Evolutionary conservation across 768 basidiomycete species (phyloP).

Genomic region (Ramaria sp.): DNA sequence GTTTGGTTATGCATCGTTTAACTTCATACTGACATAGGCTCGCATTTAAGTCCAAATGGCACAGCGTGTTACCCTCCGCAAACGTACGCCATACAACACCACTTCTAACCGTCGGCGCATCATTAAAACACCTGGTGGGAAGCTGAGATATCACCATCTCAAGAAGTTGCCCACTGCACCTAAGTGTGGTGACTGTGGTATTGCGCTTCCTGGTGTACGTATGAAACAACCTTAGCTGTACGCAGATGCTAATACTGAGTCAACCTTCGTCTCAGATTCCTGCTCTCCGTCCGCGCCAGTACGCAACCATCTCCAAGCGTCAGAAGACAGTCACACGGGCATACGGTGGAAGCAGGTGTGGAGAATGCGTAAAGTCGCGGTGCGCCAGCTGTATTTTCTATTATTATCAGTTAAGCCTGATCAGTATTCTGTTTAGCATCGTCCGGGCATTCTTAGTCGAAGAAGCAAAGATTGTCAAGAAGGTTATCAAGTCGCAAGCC

Average conservation of each 20-base stretch:
- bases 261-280: constrained; percentile 49
- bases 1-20: neutral
- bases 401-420: constrained; percentile 1
- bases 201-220: constrained; percentile 87
- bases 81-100: constrained; percentile 97
- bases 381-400: constrained; percentile 27
- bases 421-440: constrained; percentile 44
- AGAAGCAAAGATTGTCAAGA: constrained; percentile 99
- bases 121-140: constrained; percentile 97
- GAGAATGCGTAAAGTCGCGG: constrained; percentile 92
- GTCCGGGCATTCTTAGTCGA: constrained; percentile 98
- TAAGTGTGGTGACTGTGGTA: constrained; percentile 98
- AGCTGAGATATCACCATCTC: constrained; percentile 95
- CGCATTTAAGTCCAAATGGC: constrained; percentile 46
- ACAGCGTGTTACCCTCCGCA: constrained; percentile 99
- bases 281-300: constrained; percentile 91
- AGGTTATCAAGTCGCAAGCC: constrained; percentile 91
- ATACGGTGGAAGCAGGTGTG: constrained; percentile 97
- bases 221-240: neutral
- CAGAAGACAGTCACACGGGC: constrained; percentile 94
- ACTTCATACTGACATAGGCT: neutral
- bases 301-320: constrained; percentile 93
- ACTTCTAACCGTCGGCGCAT: constrained; percentile 90
- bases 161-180: constrained; percentile 88
- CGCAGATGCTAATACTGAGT: neutral